A percentile compares a stretch with the other conserved stretches of the same genome.
phyloP scores from a whole-genome alignment of 345 rosid species.

The Euphorbia pulcherrima region DNA sequence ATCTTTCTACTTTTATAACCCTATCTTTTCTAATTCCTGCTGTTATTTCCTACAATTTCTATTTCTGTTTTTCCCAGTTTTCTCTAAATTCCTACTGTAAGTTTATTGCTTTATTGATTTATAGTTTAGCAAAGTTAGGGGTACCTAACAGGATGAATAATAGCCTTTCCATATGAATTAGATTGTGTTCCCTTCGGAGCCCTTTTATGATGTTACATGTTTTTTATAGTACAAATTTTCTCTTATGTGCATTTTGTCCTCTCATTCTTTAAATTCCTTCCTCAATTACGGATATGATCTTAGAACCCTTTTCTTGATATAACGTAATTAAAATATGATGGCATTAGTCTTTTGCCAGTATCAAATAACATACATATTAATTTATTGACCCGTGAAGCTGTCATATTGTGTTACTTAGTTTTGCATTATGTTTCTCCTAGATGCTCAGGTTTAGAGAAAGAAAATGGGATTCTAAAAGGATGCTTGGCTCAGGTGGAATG shows the following conservation, averaged over 20 bases:
- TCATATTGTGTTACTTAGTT: background rate
- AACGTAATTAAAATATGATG: background rate
- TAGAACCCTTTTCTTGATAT: background rate
- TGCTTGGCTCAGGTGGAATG: constrained; percentile 94
- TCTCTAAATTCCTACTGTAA: no score
- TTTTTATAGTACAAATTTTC: background rate
- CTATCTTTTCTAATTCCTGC: no score
- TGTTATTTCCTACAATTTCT: no score
- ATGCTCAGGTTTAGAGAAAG: constrained; percentile 90
- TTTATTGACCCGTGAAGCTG: background rate
- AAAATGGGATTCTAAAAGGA: constrained; percentile 88
- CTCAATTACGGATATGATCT: background rate
- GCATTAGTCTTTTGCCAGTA: background rate
- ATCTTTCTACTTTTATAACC: no score
- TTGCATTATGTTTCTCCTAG: constrained; percentile 18
- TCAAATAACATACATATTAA: background rate
- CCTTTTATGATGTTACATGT: background rate
- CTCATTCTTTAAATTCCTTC: background rate
- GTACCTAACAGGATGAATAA: no score
- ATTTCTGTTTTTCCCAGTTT: no score
- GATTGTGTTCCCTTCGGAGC: background rate
- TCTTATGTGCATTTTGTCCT: background rate
- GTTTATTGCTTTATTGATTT: no score
- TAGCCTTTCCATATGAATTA: no score
- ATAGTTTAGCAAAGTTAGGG: no score